These are phyloP conservation scores for Magnusiomyces sp. DNA, from an alignment of 1,139 yeast genomes.

Conservation along the genomic window DNA sequence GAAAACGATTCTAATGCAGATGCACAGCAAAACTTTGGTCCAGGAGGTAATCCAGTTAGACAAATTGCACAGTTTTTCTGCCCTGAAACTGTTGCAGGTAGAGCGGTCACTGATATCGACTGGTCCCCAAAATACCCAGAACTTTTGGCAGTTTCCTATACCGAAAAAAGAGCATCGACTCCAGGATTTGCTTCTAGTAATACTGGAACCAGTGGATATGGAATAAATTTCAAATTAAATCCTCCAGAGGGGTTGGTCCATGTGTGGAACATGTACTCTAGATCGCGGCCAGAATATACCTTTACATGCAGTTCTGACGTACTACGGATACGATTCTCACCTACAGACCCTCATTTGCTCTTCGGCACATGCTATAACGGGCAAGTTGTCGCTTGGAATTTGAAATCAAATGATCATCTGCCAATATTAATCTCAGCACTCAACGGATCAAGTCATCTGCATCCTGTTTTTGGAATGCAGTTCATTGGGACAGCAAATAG, in stretches of 20 bases:
- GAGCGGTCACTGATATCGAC: conserved; percentile 36
- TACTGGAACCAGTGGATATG: no score
- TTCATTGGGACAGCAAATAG: conserved; percentile 33
- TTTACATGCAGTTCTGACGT: conserved; percentile 42
- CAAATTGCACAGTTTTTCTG: conserved; percentile 24
- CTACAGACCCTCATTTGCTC: conserved; percentile 31
- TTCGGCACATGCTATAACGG: conserved; percentile 44
- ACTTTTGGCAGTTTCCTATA: conserved; percentile 35
- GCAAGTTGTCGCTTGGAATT: conserved; percentile 41
- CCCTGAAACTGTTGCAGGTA: conserved; percentile 19
- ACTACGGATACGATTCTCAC: conserved; percentile 35
- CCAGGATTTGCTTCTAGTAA: neutral
- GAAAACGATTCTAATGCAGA: conserved; percentile 10
- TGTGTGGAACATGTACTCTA: conserved; percentile 35
- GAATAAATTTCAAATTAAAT: no score
- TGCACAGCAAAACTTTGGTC: neutral
- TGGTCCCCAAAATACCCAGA: conserved; percentile 39
- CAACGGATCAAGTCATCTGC: conserved; percentile 34
- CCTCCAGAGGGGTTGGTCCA: conserved; percentile 29
- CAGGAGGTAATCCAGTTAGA: conserved; percentile 8
- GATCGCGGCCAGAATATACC: conserved; percentile 40
- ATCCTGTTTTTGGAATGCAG: conserved; percentile 36
- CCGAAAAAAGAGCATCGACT: conserved; percentile 20
- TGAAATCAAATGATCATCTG: conserved; percentile 22
- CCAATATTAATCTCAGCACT: conserved; percentile 32